Evolutionary conservation across 1,284 basidiomycete species (phyloP), one percentile per base, ranked within the genome.

Genomic region (Ustilago bromivora): DNA sequence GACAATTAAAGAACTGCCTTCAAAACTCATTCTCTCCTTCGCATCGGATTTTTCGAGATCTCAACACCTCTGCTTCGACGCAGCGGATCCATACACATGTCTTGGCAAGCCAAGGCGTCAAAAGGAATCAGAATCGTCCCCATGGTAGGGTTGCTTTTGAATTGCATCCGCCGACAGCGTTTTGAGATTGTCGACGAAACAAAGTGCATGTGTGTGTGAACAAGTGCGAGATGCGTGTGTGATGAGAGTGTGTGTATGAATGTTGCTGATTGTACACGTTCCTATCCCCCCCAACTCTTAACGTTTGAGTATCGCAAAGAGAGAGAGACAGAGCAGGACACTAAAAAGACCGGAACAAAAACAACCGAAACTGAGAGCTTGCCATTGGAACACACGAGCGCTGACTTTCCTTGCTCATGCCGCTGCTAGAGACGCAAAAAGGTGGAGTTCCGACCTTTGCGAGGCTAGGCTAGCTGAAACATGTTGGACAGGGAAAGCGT

Each of bases 251-350:
- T 57, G 68, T 60, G 57, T 49, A 59, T 43, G 38, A 49, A 51
- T 40, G 35, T 67, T 72, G 69, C 74, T 72, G 74, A 71, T 76
- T 72, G 74, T 76, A 76, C 74, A 76, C 61, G 65, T 66, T 61
- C 62, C 71, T 51, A 28, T 49, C n/a, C 23, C 19, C 28, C 5
- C 17, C 23, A 10, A 23, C 38, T 36, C 11, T 46, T 19, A 7
- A 19, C n/a, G 43, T 19, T 46, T 40, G 12, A 38, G 31, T n/a
- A 61, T 5, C 11, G 36, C 38, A 32, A 12, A 31, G 38, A 36
- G 23, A 43, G 32, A 35, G 43, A 38, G 52, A 56, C 40, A 23
- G n/a, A 54, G 38, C 51, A 55, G 52, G 56, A 65, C 41, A 49
- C 34, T 49, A n/a, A 34, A 34, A 36, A 52, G 35, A 28, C 52